phyloP scores from a whole-genome alignment of 2,329 filamentous ascomycete genomes.

The Phyllosticta citribraziliensis region DNA sequence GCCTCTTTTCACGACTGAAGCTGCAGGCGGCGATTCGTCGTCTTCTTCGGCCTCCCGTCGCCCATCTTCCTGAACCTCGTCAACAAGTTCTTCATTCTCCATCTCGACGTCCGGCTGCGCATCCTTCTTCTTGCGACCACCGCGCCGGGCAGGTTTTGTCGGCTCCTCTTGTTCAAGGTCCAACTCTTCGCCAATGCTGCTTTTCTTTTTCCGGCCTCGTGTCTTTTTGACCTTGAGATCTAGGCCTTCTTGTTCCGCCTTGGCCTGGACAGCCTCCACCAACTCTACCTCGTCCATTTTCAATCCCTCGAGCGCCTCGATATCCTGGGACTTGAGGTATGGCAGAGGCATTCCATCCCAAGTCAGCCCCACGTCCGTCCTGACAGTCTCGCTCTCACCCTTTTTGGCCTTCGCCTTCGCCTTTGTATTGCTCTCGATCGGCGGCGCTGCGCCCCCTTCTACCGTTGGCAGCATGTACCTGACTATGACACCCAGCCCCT shows the following conservation, averaged over 20 bases:
- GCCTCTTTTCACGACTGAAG: not conserved
- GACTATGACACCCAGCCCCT: constrained; percentile 37
- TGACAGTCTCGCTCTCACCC: constrained; percentile 8
- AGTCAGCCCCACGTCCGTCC: constrained; percentile 25
- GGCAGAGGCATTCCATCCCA: constrained; percentile 24
- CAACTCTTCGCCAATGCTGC: not conserved
- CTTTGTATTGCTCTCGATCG: not conserved
- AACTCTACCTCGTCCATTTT: not conserved
- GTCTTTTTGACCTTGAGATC: not conserved
- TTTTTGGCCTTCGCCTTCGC: constrained; percentile 8
- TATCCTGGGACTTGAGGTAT: not conserved
- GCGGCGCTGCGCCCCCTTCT: not conserved
- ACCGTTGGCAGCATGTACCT: constrained; percentile 18
- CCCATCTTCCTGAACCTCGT: not conserved
- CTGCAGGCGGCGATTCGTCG: not conserved
- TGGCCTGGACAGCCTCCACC: not conserved
- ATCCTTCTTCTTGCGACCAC: not conserved
- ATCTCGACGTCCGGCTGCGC: not conserved
- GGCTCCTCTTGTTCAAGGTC: not conserved
- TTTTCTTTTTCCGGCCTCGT: not conserved
- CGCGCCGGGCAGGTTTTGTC: not conserved
- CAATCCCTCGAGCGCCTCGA: not conserved
- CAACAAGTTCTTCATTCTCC: not conserved
- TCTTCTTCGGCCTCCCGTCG: not conserved
- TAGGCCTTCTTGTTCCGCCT: not conserved